Evolutionary conservation across 768 basidiomycete species (phyloP), one percentile per base, ranked within the genome.

Genomic region (Podaxis pistillaris): DNA sequence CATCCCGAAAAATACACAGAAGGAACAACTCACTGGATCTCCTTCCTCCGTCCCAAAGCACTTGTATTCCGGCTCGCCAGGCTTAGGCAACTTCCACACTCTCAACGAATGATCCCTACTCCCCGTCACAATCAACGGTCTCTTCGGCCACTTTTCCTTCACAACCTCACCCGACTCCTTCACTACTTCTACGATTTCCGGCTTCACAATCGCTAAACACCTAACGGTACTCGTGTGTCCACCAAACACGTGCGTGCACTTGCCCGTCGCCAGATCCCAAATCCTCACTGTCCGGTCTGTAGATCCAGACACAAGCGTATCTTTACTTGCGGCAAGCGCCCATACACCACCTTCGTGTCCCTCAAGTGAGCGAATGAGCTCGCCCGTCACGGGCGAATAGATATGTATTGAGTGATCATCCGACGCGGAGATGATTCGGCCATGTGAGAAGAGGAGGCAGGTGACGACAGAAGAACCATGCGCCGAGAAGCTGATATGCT

Each of bases 331-430:
- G 4, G 91, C 91, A n/a, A 98, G 79, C 15, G 96, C 95, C 96
- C 96, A 98, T 1, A 98, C 94, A 17, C 96, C 96, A 55, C 96
- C 96, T 67, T 94, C 92, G 68, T 98, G 96, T 2, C 96, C 96
- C 62, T 91, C 83, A 47, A 98, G 81, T 1, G 88, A 84, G 46
- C 84, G 86, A 4, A 89, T 73, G 22, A 92, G 82, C 40, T 85
- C 81, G 12, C 96, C 96, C 0, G 89, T 91, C 28, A 83, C 73
- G n/a, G 93, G 95, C 24, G 89, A 90, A 73, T 96, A 98, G 51
- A 99, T 87, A 70, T 96, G 93, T 70, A 98, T 97, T 3, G 94
- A 92, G 68, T 98, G 94, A 74, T 98, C 96, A 74, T 99, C 96
- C 0, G 94, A 96, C 11, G 96, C 96, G 11, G 93, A 95, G 69